Base-by-base conservation (phyloP, 2,329 filamentous ascomycete genomes). In the Hypoxylon sp. region DNA sequence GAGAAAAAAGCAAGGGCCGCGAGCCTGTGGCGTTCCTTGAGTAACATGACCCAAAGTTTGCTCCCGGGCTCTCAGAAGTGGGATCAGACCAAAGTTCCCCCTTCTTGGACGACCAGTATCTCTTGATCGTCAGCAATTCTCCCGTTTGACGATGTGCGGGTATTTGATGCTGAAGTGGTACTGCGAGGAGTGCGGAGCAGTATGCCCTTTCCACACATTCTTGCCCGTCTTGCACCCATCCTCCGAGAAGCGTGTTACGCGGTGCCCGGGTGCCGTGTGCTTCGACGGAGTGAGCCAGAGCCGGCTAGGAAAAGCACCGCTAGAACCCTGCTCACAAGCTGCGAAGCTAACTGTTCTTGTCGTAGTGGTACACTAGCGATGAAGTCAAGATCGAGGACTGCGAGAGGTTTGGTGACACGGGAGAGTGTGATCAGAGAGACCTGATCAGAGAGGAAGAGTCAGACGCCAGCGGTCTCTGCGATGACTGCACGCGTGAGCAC, bases 81-180 rank as follows among this genome's bases (percentile, higher is more conserved):
- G 59, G 59, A 62, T 48, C 42, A 37, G 49, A 51, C 26, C 24
- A 49, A 49, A 38, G 47, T 42, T 41, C 15, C 33, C 38, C 27
- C 33, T 59, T 41, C 47, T 56, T 35, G 52, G 56, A 45, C n/a
- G 47, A 29, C 20, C 27, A 27, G 27, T 40, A 13, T 40, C 29
- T 43, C 48, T 40, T 49, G 17, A 15, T 38, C 40, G 48, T 43
- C 24, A 33, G 52, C 17, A 41, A 58, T 23, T 51, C 42, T 46
- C 13, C 41, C 8, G 20, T 45, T 23, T 21, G 37, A 63, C 41
- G 41, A 71, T 71, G 69, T 71, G 69, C 45, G 59, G 60, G 26
- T 71, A 70, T 40, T 65, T 71, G 67, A 46, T 69, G 27, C 56
- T 70, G 4, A 70, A 69, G 58, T 72, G 69, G 69, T 72, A 70